phyloP scores from a whole-genome alignment of 306 rosid species.

The Glycine soja region DNA sequence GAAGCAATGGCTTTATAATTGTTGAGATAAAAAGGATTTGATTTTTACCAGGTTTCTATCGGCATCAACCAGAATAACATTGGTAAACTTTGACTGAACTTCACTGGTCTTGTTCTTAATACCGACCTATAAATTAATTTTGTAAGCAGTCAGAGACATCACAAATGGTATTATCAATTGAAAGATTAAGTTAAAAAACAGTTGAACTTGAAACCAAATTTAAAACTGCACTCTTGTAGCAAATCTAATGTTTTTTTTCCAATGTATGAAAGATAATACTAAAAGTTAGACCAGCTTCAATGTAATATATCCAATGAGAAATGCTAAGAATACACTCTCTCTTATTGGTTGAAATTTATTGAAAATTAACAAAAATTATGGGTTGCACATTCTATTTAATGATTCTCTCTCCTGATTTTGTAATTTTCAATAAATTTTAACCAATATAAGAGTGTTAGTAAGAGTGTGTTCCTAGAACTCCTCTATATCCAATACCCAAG shows the following conservation, averaged over 20 bases:
- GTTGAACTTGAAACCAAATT: conserved; percentile 34
- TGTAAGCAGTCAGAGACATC: conserved; percentile 43
- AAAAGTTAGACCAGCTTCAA: conserved; percentile 31
- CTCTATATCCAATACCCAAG: not conserved
- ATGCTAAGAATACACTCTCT: too few species aligned
- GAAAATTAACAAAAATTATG: too few species aligned
- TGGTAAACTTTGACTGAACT: conserved; percentile 77
- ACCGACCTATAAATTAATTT: conserved; percentile 72
- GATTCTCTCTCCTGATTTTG: too few species aligned
- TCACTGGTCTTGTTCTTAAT: conserved; percentile 80
- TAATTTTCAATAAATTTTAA: too few species aligned
- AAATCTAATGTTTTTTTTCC: conserved; percentile 41
- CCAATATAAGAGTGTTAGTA: too few species aligned
- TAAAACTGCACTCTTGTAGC: conserved; percentile 16
- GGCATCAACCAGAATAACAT: conserved; percentile 77
- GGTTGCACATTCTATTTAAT: too few species aligned
- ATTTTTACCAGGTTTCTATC: conserved; percentile 82
- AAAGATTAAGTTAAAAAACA: conserved; percentile 30
- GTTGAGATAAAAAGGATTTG: conserved; percentile 1
- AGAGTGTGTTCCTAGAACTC: too few species aligned
- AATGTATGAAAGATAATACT: conserved; percentile 20
- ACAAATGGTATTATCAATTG: conserved; percentile 31
- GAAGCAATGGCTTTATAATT: conserved; percentile 31
- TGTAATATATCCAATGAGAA: not conserved
- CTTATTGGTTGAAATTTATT: too few species aligned